Evolutionary conservation across 805 yeast species (phyloP), one percentile per base, ranked within the genome.

Genomic region (Cyberlindnera meyerae): DNA sequence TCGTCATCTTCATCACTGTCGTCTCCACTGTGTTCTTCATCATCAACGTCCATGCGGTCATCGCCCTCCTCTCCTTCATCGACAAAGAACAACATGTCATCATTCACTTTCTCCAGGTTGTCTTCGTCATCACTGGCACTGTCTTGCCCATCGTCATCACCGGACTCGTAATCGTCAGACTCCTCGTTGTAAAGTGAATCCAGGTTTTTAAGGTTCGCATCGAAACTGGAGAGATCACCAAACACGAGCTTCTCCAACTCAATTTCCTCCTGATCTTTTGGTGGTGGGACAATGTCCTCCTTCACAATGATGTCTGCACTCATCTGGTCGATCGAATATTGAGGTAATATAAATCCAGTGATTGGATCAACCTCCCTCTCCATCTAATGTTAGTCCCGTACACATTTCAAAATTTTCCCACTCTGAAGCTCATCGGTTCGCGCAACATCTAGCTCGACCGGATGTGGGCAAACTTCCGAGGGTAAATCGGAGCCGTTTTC

Each of bases 231-330:
- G 4, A 70, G 49, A 56, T 93, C 97, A 12, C 98, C 97, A 62
- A 93, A 89, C 4, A 93, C 95, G 11, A 86, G 68, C 57, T 75
- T 83, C 45, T 89, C 95, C 34, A 93, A 71, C 38, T 65, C 72
- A 29, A 79, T 49, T 60, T 93, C 98, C 57, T 87, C 96, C 34
- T 75, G 81, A 57, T 85, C 94, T 49, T 93, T 90, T 22, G 82
- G 82, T 12, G 87, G 82, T 2, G 41, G 38, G 2, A 35, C 45
- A 24, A 49, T 39, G n/a, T 47, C 52, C 29, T 42, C 44, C 21
- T 31, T 38, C 24, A 24, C 16, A n/a, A 33, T 28, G 7, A 25
- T 31, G 7, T 29, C 40, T 11, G 25, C 24, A 18, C 33, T 33
- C 40, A 33, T 36, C n/a, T n/a, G n/a, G n/a, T n/a, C n/a, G n/a